Evolutionary conservation across 176 grass and related monocot species (phyloP).

Genomic region (Oryza punctata): DNA sequence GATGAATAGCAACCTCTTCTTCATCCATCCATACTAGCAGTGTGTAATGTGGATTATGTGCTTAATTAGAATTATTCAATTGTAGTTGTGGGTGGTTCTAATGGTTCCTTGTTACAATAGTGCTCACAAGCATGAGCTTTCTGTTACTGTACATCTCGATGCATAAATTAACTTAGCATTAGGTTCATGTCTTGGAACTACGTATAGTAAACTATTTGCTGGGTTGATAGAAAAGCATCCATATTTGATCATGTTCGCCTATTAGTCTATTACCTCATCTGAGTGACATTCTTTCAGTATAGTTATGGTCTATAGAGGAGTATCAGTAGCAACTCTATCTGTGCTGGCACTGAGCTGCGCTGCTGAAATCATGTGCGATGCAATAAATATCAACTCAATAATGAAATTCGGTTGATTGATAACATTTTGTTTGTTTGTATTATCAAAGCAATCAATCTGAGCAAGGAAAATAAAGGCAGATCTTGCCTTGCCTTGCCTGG

Average conservation of each 20-base stretch:
- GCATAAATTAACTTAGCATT: background rate
- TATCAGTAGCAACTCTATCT: background rate
- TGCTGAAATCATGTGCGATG: background rate
- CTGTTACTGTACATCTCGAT: background rate
- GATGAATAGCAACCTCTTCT: background rate
- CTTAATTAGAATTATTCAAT: no score
- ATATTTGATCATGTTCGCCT: background rate
- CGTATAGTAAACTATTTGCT: background rate
- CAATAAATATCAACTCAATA: no score
- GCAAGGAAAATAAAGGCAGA: background rate
- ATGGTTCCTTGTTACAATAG: background rate
- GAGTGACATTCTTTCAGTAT: background rate
- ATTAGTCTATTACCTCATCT: background rate
- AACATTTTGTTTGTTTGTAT: background rate
- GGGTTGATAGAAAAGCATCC: background rate
- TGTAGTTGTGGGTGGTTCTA: no score
- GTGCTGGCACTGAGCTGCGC: background rate
- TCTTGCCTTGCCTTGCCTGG: background rate
- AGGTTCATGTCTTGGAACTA: background rate
- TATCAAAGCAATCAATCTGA: background rate
- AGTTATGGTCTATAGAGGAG: background rate
- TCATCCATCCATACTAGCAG: background rate
- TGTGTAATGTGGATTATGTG: no score
- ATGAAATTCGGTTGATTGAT: background rate
- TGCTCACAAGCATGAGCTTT: background rate